These are phyloP conservation scores for Jimgerdemannia lactiflua DNA, from an alignment of 192 early-diverging fungal genomes.

Conservation along the genomic window DNA sequence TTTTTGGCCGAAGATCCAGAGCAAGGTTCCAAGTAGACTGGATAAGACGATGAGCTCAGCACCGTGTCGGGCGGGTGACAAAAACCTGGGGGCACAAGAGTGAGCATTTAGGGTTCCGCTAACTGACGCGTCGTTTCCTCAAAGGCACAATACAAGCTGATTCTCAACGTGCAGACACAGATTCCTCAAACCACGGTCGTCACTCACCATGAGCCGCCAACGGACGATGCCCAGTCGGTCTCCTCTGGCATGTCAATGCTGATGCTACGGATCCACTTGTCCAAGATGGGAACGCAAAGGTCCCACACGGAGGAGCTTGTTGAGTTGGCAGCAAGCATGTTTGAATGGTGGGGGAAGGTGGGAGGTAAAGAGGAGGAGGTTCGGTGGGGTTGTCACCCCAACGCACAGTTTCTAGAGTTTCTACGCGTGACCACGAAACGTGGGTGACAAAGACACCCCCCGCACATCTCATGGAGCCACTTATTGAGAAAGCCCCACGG, in stretches of 20 bases:
- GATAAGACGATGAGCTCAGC: constrained; percentile 40
- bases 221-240: constrained; percentile 44
- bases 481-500: too few relatives aligned
- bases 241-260: constrained; percentile 43
- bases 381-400: too few relatives aligned
- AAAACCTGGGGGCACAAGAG: constrained; percentile 25
- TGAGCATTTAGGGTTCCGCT: too few relatives aligned
- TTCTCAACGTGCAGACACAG: background rate
- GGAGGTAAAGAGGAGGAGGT: background rate
- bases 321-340: too few relatives aligned
- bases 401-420: too few relatives aligned
- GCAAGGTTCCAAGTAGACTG: constrained; percentile 30
- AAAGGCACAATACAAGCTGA: background rate
- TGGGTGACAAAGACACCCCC: too few relatives aligned
- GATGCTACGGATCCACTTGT: constrained; percentile 27
- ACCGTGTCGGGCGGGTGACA: constrained; percentile 46
- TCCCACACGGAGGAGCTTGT: background rate
- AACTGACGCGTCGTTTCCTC: background rate
- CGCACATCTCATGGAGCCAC: too few relatives aligned
- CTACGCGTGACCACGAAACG: too few relatives aligned
- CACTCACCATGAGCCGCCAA: constrained; percentile 45
- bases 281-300: constrained; percentile 9
- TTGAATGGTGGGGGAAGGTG: background rate
- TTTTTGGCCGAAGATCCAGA: constrained; percentile 29
- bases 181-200: background rate